phyloP scores from a whole-genome alignment of 1,284 basidiomycete genomes.

The Cutaneotrichosporon arboriforme region DNA sequence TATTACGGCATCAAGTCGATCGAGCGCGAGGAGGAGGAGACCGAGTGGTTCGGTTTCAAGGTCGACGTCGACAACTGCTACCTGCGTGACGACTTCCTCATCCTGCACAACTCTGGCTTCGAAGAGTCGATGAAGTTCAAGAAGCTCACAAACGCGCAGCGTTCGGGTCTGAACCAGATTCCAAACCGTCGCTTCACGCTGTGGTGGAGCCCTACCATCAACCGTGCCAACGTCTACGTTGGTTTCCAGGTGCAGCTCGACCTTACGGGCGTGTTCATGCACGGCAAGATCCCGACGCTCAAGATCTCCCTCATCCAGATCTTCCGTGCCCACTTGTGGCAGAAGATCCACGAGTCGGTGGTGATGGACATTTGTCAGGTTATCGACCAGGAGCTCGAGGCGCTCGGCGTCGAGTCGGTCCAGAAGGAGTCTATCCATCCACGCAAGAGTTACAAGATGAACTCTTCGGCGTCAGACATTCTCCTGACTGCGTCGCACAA shows the following conservation, averaged over 20 bases:
- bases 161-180: conserved; percentile 71
- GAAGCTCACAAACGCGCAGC: conserved; percentile 59
- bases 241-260: conserved; percentile 72
- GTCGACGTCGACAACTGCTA: conserved; percentile 7
- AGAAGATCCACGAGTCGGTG: conserved; percentile 66
- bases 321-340: conserved; percentile 99
- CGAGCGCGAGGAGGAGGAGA: conserved; percentile 3
- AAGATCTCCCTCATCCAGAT: conserved; percentile 94
- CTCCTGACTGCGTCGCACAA: conserved; percentile 94
- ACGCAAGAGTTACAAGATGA: conserved; percentile 99
- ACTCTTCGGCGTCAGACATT: conserved; percentile 88
- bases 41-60: conserved; percentile 1
- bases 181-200: conserved; percentile 99
- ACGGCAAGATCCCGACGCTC: conserved; percentile 95
- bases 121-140: conserved; percentile 89
- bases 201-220: conserved; percentile 82
- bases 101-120: conserved; percentile 9
- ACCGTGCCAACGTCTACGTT: conserved; percentile 89
- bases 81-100: conserved; percentile 8
- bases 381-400: conserved; percentile 97
- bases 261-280: conserved; percentile 75
- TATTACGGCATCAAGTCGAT: conserved; percentile 1
- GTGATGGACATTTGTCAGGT: conserved; percentile 99
- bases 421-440: conserved; percentile 70
- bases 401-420: conserved; percentile 96